phyloP scores from a whole-genome alignment of 495 filamentous ascomycete genomes.

The Rusavskia elegans region DNA sequence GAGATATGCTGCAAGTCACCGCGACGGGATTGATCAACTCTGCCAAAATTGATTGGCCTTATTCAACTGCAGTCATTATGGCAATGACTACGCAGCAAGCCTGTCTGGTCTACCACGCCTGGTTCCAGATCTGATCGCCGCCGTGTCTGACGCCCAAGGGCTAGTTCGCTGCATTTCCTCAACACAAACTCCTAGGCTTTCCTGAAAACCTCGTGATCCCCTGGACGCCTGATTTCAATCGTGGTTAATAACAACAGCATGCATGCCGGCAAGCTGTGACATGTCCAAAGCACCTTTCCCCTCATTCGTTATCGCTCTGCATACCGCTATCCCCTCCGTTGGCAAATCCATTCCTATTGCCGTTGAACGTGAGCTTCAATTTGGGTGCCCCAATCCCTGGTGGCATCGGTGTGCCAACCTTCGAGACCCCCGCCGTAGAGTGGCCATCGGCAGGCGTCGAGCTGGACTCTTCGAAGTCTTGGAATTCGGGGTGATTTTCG shows the following conservation, averaged over 20 bases:
- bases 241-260: neutral
- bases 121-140: too few species aligned
- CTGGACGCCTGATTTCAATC: too few species aligned
- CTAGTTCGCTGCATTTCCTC: too few species aligned
- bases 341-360: constrained; percentile 24
- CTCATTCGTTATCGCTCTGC: constrained; percentile 29
- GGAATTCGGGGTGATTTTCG: constrained; percentile 54
- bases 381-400: constrained; percentile 36
- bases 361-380: constrained; percentile 41
- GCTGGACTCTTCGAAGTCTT: constrained; percentile 45
- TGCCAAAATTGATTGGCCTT: too few species aligned
- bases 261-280: neutral
- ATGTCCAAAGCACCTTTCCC: neutral
- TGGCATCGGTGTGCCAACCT: constrained; percentile 54
- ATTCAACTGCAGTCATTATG: too few species aligned
- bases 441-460: constrained; percentile 38
- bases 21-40: too few species aligned
- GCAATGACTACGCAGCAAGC: too few species aligned
- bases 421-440: constrained; percentile 49
- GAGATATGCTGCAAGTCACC: too few species aligned
- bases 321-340: constrained; percentile 24
- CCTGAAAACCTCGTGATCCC: too few species aligned
- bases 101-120: too few species aligned
- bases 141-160: too few species aligned
- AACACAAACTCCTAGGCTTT: too few species aligned